These are phyloP conservation scores for Salvia sclarea DNA, from an alignment of 305 asterid genomes.

Conservation along the genomic window DNA sequence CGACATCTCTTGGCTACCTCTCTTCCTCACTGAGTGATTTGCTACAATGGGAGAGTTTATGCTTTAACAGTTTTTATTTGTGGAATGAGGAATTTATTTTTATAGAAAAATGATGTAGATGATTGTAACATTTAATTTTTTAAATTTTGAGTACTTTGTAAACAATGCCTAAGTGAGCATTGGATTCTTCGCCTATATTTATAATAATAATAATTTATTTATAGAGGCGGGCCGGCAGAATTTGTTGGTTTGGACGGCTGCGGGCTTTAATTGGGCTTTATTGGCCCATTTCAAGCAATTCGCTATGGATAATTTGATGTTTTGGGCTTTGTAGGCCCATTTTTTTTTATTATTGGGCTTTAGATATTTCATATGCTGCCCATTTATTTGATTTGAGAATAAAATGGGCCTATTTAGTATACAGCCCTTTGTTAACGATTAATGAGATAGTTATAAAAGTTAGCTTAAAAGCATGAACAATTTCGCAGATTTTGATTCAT, in stretches of 20 bases:
- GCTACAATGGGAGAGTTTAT: neutral
- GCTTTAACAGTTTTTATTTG: neutral
- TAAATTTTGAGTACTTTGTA: neutral
- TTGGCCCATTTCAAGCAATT: neutral
- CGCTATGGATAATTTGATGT: no score
- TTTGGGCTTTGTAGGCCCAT: neutral
- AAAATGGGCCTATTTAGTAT: no score
- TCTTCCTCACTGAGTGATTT: neutral
- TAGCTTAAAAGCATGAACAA: no score
- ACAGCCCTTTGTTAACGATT: no score
- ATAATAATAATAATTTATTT: neutral
- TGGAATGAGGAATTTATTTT: no score
- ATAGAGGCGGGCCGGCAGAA: conserved; percentile 17
- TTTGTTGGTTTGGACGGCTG: conserved; percentile 8
- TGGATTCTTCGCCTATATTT: conserved; percentile 28
- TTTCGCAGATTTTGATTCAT: no score
- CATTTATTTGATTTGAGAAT: neutral
- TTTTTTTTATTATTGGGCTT: neutral
- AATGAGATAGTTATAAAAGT: no score
- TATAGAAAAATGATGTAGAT: no score
- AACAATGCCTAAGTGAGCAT: neutral
- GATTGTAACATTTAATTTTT: neutral
- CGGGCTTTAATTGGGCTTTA: neutral
- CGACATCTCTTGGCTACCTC: conserved; percentile 30
- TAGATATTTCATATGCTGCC: neutral